Base-by-base conservation (phyloP, 805 yeast species). In the Ogataea nonfermentans region DNA sequence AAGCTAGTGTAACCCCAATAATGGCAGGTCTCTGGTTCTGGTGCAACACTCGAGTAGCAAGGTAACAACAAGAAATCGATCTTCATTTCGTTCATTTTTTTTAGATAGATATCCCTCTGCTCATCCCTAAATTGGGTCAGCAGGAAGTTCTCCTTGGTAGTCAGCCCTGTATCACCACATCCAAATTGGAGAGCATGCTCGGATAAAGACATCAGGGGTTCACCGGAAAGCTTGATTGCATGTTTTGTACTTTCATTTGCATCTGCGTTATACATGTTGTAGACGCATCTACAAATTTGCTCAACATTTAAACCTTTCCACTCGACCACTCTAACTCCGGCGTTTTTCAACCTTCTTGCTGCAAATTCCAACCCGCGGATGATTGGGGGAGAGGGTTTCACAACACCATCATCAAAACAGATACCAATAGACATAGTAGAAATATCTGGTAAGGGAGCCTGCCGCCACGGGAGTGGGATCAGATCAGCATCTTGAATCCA, bases 1-100 rank as follows among this genome's bases (percentile, higher is more conserved):
- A 80, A 66, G 2, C 82, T 65, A 4, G 88, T 81, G 67, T 83
- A 84, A 2, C 86, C 81, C 86, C 88, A 83, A 61, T 80, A 81
- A 52, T 73, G 71, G 9, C 77, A 65, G 17, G 70, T 69, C 37
- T 72, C 77, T 4, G 81, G 79, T 39, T 69, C 67, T 32, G 86
- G 82, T n/a, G 90, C 86, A 31, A 79, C 83, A 38, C 78, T 78
- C 39, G 70, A 73, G 59, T 79, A 78, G 6, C 78, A 68, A 37
- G 89, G 88, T 30, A 78, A 67, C 32, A 84, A 56, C 43, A 83
- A 68, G 48, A 74, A 76, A 51, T 83, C 88, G 26, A 82, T 63
- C 13, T 68, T 70, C 52, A 73, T 67, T 9, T 66, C 66, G 35
- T 67, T 63, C 65, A 81, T 68, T 47, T 62, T 64, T 15, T 71